Evolutionary conservation across 106 monocot species (phyloP).

Genomic region (Ottelia alismoides): DNA sequence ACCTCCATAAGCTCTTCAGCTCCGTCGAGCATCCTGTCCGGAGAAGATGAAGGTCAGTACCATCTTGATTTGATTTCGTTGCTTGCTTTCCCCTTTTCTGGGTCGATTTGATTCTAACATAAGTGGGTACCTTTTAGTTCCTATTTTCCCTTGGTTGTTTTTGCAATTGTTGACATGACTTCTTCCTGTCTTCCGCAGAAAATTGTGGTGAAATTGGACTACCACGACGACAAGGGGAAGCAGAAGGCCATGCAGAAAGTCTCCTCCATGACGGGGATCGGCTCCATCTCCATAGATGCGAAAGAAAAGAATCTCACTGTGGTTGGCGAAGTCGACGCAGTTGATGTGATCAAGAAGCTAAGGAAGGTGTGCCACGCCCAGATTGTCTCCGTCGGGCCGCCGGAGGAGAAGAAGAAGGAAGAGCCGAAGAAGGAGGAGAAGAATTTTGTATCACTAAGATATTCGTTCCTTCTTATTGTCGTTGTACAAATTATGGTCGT

Average conservation of each 20-base stretch:
- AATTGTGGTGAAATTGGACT: conserved; percentile 11
- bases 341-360: conserved; percentile 1
- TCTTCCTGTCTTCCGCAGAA: conserved; percentile 13
- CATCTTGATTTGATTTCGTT: too few relatives aligned
- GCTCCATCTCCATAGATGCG: conserved; percentile 9
- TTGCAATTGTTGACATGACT: too few relatives aligned
- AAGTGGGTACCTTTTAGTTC: too few relatives aligned
- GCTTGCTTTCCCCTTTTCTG: too few relatives aligned
- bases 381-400: conserved; percentile 4
- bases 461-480: background rate
- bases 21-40: too few relatives aligned
- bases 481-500: background rate
- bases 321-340: conserved; percentile 10
- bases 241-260: conserved; percentile 15
- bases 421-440: conserved; percentile 10
- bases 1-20: too few relatives aligned
- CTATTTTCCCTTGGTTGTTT: too few relatives aligned
- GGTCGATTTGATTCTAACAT: too few relatives aligned
- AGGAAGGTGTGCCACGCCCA: conserved; percentile 3
- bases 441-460: too few relatives aligned
- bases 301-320: conserved; percentile 8
- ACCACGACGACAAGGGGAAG: conserved; percentile 7
- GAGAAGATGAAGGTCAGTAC: too few relatives aligned
- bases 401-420: conserved; percentile 3
- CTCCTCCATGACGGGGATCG: conserved; percentile 9